Conservation (phyloP, 2,329 filamentous ascomycete genomes). For the Bertia moriformis region DNA sequence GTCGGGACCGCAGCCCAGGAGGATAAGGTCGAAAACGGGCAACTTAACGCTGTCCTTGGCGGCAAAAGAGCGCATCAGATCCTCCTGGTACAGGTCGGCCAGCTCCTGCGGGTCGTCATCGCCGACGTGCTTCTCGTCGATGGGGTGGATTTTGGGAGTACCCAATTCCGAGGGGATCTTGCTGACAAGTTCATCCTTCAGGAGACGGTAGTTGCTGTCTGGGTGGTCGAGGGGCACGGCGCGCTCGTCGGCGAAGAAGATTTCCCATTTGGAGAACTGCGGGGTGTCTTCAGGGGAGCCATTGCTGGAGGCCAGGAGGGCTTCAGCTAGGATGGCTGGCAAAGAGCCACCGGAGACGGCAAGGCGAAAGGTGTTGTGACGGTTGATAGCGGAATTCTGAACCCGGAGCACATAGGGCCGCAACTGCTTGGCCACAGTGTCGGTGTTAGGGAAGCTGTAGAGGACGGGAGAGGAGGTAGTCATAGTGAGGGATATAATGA, state of each 20-base stretch:
- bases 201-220: constrained; percentile 53
- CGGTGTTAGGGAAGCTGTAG: constrained; percentile 38
- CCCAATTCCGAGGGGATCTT: constrained; percentile 37
- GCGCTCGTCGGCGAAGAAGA: constrained; percentile 60
- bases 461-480: constrained; percentile 15
- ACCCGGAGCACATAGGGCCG: constrained; percentile 42
- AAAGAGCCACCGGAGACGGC: constrained; percentile 55
- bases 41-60: constrained; percentile 57
- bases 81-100: constrained; percentile 58
- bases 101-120: constrained; percentile 51
- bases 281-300: constrained; percentile 4
- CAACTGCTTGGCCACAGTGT: constrained; percentile 39
- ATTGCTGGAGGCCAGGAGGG: constrained; percentile 28
- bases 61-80: constrained; percentile 51
- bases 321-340: constrained; percentile 45
- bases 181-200: constrained; percentile 47
- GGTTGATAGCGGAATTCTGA: constrained; percentile 41
- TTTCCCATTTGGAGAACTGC: constrained; percentile 43
- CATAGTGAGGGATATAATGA: too few relatives aligned
- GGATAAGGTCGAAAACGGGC: constrained; percentile 57
- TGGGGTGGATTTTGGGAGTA: neutral
- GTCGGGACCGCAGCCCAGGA: constrained; percentile 60
- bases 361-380: constrained; percentile 45
- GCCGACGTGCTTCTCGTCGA: constrained; percentile 24
- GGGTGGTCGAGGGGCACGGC: constrained; percentile 51